These are phyloP conservation scores for Penicillium sp. DNA, from an alignment of 2,329 filamentous ascomycete species.

Conservation along the genomic window DNA sequence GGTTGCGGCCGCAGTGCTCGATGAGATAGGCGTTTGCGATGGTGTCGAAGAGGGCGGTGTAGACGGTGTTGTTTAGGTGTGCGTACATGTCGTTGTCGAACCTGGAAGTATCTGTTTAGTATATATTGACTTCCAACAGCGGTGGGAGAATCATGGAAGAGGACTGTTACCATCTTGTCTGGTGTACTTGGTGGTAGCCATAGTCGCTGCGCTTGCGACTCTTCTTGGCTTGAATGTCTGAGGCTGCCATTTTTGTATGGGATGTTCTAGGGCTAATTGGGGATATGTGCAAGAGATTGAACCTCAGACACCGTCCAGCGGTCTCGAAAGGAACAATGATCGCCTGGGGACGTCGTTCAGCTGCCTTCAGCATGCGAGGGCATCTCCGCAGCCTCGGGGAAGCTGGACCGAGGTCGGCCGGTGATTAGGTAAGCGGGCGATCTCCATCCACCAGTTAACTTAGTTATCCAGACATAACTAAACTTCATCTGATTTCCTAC, in stretches of 20 bases:
- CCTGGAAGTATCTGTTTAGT: conserved; percentile 52
- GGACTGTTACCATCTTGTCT: conserved; percentile 72
- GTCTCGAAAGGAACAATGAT: not conserved
- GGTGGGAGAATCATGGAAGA: not conserved
- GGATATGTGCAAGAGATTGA: not conserved
- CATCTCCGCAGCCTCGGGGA: conserved; percentile 16
- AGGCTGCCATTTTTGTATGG: conserved; percentile 24
- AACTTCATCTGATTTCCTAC: conserved; percentile 7
- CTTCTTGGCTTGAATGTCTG: conserved; percentile 55
- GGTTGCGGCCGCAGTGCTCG: conserved; percentile 71
- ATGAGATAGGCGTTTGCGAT: conserved; percentile 89
- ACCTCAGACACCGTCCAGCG: not conserved
- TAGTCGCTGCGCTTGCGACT: conserved; percentile 70
- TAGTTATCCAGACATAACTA: not conserved
- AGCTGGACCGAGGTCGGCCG: conserved; percentile 21
- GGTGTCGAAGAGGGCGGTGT: conserved; percentile 85
- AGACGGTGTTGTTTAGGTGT: conserved; percentile 89
- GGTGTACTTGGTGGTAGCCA: conserved; percentile 74
- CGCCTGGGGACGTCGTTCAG: not conserved
- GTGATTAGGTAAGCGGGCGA: conserved; percentile 23
- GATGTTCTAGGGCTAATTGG: not conserved
- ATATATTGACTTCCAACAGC: too few species aligned
- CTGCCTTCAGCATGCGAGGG: not conserved
- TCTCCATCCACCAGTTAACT: too few species aligned
- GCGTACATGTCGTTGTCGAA: conserved; percentile 94